phyloP scores from a whole-genome alignment of 1,284 basidiomycete species.

The Trametes hirsuta region DNA sequence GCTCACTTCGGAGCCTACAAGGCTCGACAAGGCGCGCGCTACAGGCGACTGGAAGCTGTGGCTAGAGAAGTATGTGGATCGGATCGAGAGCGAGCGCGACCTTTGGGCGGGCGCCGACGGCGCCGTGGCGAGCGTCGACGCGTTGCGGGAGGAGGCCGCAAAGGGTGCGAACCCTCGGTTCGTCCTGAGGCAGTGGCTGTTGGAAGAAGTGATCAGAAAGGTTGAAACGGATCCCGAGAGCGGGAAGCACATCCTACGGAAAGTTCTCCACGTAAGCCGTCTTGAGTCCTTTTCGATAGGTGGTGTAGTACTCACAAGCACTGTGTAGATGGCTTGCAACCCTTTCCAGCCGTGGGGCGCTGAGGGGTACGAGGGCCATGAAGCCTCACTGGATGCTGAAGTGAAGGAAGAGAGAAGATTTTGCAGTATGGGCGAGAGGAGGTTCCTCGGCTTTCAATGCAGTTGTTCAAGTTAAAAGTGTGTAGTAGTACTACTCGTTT shows the following conservation, averaged over 20 bases:
- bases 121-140: slow-evolving; percentile 37
- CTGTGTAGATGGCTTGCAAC: slow-evolving; percentile 73
- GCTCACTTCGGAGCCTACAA: slow-evolving; percentile 47
- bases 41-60: slow-evolving; percentile 60
- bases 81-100: slow-evolving; percentile 59
- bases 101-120: slow-evolving; percentile 38
- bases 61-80: slow-evolving; percentile 68
- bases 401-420: slow-evolving; percentile 74
- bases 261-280: slow-evolving; percentile 72
- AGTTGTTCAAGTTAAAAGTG: slow-evolving; percentile 81
- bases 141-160: slow-evolving; percentile 50
- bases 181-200: slow-evolving; percentile 88
- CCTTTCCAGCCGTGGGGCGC: slow-evolving; percentile 85
- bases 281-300: background rate
- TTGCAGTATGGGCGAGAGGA: slow-evolving; percentile 77
- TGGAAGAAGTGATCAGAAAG: slow-evolving; percentile 85
- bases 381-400: slow-evolving; percentile 55
- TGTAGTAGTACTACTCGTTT: background rate
- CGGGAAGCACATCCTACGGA: slow-evolving; percentile 67
- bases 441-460: slow-evolving; percentile 89
- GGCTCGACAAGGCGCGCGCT: slow-evolving; percentile 47
- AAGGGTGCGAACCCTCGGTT: slow-evolving; percentile 81
- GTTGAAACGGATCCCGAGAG: slow-evolving; percentile 64
- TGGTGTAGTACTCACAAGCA: slow-evolving; percentile 9
- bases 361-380: slow-evolving; percentile 49